phyloP scores from a whole-genome alignment of 495 filamentous ascomycete species.

The Bacidia gigantensis region DNA sequence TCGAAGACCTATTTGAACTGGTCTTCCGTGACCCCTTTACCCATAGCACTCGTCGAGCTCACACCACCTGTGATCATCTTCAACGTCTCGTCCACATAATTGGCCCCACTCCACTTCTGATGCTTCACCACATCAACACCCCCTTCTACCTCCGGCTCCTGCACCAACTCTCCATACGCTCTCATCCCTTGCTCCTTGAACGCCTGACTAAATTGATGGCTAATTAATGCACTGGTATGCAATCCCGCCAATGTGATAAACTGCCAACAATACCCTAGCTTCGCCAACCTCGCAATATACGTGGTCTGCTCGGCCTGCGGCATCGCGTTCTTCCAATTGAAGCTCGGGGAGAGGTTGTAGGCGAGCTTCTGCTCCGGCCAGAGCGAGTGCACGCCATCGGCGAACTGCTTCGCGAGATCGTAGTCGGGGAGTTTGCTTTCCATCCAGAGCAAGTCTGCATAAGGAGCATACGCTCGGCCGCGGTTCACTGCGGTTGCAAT shows the following conservation, averaged over 20 bases:
- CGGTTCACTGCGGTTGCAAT: slow-evolving; percentile 87
- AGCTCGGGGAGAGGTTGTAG: slow-evolving; percentile 95
- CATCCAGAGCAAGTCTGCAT: slow-evolving; percentile 97
- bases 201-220: slow-evolving; percentile 73
- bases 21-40: slow-evolving; percentile 93
- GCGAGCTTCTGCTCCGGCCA: slow-evolving; percentile 97
- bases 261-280: slow-evolving; percentile 95
- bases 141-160: slow-evolving; percentile 90
- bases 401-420: slow-evolving; percentile 85
- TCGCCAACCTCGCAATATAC: slow-evolving; percentile 79
- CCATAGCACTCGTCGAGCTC: slow-evolving; percentile 86
- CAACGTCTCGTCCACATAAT: slow-evolving; percentile 82
- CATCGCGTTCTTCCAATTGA: slow-evolving; percentile 99
- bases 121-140: slow-evolving; percentile 92
- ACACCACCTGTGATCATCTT: slow-evolving; percentile 97
- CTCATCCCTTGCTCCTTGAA: slow-evolving; percentile 78
- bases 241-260: slow-evolving; percentile 99
- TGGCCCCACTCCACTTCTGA: slow-evolving; percentile 96
- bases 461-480: slow-evolving; percentile 83
- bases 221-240: slow-evolving; percentile 87
- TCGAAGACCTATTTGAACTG: slow-evolving; percentile 51
- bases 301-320: slow-evolving; percentile 84
- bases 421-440: slow-evolving; percentile 94
- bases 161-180: slow-evolving; percentile 89
- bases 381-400: slow-evolving; percentile 80